Percentiles rank a stretch among this genome's conserved stretches.
Evolutionary conservation across 768 basidiomycete species (phyloP).

Genomic region (Amanita polypyramis): DNA sequence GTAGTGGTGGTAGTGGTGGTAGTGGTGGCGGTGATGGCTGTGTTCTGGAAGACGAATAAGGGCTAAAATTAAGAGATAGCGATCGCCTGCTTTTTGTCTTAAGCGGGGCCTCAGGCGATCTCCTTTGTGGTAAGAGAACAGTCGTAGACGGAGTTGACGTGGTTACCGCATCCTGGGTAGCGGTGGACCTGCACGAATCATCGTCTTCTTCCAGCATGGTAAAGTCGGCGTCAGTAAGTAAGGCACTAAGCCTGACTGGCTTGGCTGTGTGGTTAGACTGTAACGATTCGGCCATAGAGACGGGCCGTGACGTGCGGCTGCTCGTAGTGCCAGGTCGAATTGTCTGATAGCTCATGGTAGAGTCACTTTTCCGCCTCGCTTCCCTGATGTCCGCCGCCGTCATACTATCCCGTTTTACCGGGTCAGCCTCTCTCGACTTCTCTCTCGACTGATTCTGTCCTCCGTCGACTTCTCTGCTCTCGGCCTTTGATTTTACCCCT

Average conservation of each 20-base stretch:
- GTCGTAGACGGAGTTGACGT: slow-evolving; percentile 2
- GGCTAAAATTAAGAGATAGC: slow-evolving; percentile 47
- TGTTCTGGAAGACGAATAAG: slow-evolving; percentile 14
- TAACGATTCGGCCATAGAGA: slow-evolving; percentile 69
- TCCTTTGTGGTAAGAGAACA: slow-evolving; percentile 9
- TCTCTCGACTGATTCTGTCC: slow-evolving; percentile 15
- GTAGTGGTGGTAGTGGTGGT: slow-evolving; percentile 9
- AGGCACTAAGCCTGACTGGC: slow-evolving; percentile 52
- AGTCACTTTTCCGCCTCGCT: slow-evolving; percentile 72
- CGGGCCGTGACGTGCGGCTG: slow-evolving; percentile 51
- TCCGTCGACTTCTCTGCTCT: slow-evolving; percentile 13
- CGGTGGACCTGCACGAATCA: slow-evolving; percentile 15
- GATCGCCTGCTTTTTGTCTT: slow-evolving; percentile 50
- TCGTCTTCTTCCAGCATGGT: slow-evolving; percentile 54
- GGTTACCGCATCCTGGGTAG: slow-evolving; percentile 5
- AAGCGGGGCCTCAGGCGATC: slow-evolving; percentile 34
- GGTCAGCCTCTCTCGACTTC: slow-evolving; percentile 14
- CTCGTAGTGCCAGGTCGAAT: slow-evolving; percentile 45
- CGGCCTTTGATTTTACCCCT: slow-evolving; percentile 10
- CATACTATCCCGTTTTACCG: not conserved
- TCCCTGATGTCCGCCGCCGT: slow-evolving; percentile 40
- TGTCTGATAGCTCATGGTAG: slow-evolving; percentile 70
- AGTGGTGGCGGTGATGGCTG: slow-evolving; percentile 14
- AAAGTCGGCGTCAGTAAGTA: slow-evolving; percentile 60
- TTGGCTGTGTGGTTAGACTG: slow-evolving; percentile 68